phyloP scores from a whole-genome alignment of 805 yeast species.

The Spathaspora girioi region DNA sequence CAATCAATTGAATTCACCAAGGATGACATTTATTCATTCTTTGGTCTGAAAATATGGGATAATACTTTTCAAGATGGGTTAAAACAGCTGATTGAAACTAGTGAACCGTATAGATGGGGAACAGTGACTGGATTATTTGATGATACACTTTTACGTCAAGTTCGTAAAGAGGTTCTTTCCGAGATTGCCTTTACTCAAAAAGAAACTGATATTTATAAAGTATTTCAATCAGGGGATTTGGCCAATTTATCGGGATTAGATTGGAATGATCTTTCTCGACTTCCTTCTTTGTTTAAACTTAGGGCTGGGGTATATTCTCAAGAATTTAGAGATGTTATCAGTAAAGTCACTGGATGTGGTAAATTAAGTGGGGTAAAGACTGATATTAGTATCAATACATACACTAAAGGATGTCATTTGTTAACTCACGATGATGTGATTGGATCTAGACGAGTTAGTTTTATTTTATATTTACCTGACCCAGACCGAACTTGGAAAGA shows the following conservation, averaged over 20 bases:
- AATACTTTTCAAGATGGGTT: conserved; percentile 36
- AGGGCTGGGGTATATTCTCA: conserved; percentile 87
- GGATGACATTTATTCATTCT: conserved; percentile 33
- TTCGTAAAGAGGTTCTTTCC: conserved; percentile 76
- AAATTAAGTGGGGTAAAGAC: conserved; percentile 86
- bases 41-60: conserved; percentile 42
- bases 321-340: conserved; percentile 74
- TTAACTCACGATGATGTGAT: conserved; percentile 97
- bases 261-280: conserved; percentile 64
- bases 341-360: conserved; percentile 81
- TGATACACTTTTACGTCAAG: conserved; percentile 72
- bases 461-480: conserved; percentile 88
- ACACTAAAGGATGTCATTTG: conserved; percentile 89
- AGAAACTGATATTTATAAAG: conserved; percentile 96
- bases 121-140: conserved; percentile 69
- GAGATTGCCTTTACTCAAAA: conserved; percentile 89
- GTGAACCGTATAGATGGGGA: conserved; percentile 90
- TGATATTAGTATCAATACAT: conserved; percentile 89
- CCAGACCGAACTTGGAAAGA: conserved; percentile 89
- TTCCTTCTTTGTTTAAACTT: conserved; percentile 73
- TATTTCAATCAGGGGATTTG: conserved; percentile 83
- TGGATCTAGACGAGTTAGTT: conserved; percentile 90
- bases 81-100: conserved; percentile 41
- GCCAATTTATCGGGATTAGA: conserved; percentile 88
- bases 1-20: conserved; percentile 13